A percentile compares a stretch with the other conserved stretches of the same genome.
phyloP scores from a whole-genome alignment of 805 yeast genomes.

The Metschnikowia rubicola region DNA sequence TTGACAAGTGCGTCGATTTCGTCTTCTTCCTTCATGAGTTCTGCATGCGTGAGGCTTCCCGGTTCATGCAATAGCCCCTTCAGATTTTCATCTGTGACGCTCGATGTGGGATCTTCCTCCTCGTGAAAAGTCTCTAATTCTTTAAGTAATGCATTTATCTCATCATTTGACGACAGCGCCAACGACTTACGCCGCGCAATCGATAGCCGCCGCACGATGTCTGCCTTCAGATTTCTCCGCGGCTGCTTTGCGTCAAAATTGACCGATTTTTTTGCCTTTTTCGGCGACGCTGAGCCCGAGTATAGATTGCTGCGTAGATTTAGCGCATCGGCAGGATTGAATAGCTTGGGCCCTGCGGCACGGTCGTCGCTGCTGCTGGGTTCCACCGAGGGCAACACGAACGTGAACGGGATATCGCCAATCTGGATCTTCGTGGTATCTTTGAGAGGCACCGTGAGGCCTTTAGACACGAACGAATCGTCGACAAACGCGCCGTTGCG shows the following conservation, averaged over 20 bases:
- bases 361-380: constrained; percentile 28
- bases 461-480: constrained; percentile 83
- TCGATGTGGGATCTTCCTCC: constrained; percentile 15
- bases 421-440: constrained; percentile 86
- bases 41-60: constrained; percentile 23
- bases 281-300: constrained; percentile 24
- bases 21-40: constrained; percentile 32
- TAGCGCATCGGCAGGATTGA: constrained; percentile 62
- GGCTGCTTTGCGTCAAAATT: background rate
- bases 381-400: constrained; percentile 75
- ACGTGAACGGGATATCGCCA: constrained; percentile 86
- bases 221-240: constrained; percentile 16
- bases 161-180: constrained; percentile 38
- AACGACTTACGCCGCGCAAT: constrained; percentile 37
- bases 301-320: constrained; percentile 52
- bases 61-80: constrained; percentile 11
- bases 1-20: constrained; percentile 35
- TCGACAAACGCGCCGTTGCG: constrained; percentile 97
- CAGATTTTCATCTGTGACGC: constrained; percentile 8
- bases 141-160: constrained; percentile 33
- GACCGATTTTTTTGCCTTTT: constrained; percentile 9
- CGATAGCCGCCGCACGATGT: constrained; percentile 26
- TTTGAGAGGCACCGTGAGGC: constrained; percentile 81
- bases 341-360: constrained; percentile 29
- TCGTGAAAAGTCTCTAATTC: constrained; percentile 31